Evolutionary conservation across 192 early-diverging fungal genomes (phyloP).

Genomic region (Coemansia sp.): DNA sequence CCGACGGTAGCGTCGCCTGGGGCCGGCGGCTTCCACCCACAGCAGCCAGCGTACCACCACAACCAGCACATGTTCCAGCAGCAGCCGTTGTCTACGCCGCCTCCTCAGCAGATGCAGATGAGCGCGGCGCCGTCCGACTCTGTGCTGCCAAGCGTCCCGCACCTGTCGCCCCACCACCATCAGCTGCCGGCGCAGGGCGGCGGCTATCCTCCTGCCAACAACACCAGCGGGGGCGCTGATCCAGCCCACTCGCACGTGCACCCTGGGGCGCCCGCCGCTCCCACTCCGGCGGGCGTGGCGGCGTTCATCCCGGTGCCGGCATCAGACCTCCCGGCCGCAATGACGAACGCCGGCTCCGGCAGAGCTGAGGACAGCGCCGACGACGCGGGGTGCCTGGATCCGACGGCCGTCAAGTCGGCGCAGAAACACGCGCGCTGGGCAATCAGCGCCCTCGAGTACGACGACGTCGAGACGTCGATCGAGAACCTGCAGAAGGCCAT

Average conservation of each 20-base stretch:
- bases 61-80: no score
- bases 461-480: constrained; percentile 87
- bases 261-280: background rate
- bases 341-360: background rate
- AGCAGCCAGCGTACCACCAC: constrained; percentile 1
- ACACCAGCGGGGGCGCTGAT: background rate
- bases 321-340: constrained; percentile 17
- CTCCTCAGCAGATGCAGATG: constrained; percentile 1
- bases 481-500: constrained; percentile 73
- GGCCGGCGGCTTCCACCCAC: background rate
- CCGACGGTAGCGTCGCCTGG: background rate
- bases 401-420: constrained; percentile 61
- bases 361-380: background rate
- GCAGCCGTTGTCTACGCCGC: background rate
- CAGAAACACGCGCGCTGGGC: constrained; percentile 92
- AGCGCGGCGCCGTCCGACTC: background rate
- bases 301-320: constrained; percentile 48
- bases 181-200: no score
- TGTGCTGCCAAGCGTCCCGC: constrained; percentile 30
- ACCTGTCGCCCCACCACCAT: background rate
- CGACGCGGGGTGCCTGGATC: constrained; percentile 45
- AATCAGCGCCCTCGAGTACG: constrained; percentile 91
- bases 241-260: background rate
- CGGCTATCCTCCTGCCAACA: constrained; percentile 13
- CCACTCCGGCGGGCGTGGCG: constrained; percentile 2